Evolutionary conservation across 177 flowering plant species (phyloP), one percentile per base, ranked within the genome.

Genomic region (Vitis hybrid): DNA sequence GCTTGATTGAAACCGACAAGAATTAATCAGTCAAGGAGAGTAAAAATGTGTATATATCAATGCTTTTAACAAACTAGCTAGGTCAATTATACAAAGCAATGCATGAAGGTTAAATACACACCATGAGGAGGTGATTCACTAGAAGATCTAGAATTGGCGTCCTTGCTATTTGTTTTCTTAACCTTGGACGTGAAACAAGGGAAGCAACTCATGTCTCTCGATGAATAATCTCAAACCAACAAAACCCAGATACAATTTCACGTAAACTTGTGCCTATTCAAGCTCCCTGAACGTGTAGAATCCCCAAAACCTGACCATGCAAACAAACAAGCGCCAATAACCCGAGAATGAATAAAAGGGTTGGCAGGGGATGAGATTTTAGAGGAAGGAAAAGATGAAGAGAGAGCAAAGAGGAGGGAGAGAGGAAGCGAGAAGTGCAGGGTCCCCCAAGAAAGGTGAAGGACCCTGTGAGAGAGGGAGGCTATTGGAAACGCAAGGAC

Each of bases 151-250:
- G 57, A 19, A 52, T 8, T 10, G 32, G 8, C 52, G 6, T 15
- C 51, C 12, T 59, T 40, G 24, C 27, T n/a, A 2, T 11, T 11
- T 9, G 56, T 9, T 64, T 69, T 74, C 69, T 52, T 69, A 71
- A 60, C 52, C 50, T 40, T 30, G 2, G 69, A 68, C 13, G 48
- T 55, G 67, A 76, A 74, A 70, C 81, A 78, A 1, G 72, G 62
- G 55, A 78, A 74, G 74, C 81, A 78, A 64, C 54, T 78, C 81
- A 78, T 78, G 32, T 58, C 54, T 40, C 1, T 46, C 6, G 24
- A 8, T 3, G 4, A 14, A 50, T 9, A 13, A 5, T 13, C 17
- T 14, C 4, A 11, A 32, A 61, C 24, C 6, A 61, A 35, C 13
- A 61, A 63, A 4, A 5, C n/a, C 10, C 6, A 1, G 12, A 2